Base-by-base conservation (phyloP, 495 filamentous ascomycete species). In the Corynascus novoguineensis region DNA sequence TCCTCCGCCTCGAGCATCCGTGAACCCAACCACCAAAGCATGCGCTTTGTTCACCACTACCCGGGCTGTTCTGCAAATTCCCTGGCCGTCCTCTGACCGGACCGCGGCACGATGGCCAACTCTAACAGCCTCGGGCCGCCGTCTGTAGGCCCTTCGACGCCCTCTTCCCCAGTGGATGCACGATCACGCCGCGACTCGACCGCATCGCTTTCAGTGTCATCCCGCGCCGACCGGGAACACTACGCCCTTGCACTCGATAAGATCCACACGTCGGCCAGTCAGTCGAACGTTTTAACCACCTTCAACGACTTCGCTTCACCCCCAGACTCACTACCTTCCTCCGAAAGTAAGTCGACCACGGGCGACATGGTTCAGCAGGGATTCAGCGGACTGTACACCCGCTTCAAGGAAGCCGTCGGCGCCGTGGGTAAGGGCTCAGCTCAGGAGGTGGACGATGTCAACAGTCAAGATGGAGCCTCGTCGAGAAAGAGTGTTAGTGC, bases 281-380 rank as follows among this genome's bases (percentile, higher is more conserved):
- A 88, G 59, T 86, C 88, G 12, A 86, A 86, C 31, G 78, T 81
- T 32, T 75, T 95, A 12, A 96, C 90, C 10, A 90, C 88, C 19
- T 97, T 97, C 73, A 91, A 92, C 70, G 90, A 95, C 47, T 89
- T 93, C 55, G 86, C 78, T 11, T 81, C 76, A 46, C 86, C 73
- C 58, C 87, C 73, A 51, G 81, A 69, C 42, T 76, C 60, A 53
- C 72, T 60, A 69, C 74, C 82, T 4, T 71, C 73, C 17, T 69
- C 71, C 24, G 89, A 95, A 59, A 82, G 73, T 42, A 90, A 89
- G 65, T 79, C 80, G 9, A 73, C 86, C 21, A 75, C 86, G 15
- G 82, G 83, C 15, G 90, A 93, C 47, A 68, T 90, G 4, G 77
- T 86, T 5, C 89, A 91, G 50, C 86, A 89, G 64, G 89, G 91